Conservation (phyloP, 2,329 filamentous ascomycete species). For the Ophiostoma piceae region DNA sequence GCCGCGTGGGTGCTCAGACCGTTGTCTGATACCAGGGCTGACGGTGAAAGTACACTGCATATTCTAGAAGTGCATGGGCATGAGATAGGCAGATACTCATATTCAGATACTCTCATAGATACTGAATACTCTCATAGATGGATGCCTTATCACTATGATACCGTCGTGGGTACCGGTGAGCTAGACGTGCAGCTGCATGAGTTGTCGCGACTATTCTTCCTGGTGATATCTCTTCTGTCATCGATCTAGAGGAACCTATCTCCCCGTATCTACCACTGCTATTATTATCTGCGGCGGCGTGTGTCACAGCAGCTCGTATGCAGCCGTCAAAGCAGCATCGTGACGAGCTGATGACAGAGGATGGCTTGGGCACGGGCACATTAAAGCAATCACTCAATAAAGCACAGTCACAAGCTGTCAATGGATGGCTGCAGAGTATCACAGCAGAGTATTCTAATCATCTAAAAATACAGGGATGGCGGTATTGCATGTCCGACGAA, state of each 20-base stretch:
- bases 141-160: not conserved
- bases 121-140: not conserved
- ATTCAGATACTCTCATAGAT: not conserved
- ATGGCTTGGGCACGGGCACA: too few relatives aligned
- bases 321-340: not conserved
- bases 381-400: too few relatives aligned
- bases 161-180: not conserved
- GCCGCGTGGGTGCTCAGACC: not conserved
- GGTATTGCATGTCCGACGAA: not conserved
- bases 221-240: not conserved
- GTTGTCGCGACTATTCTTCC: conserved; percentile 11
- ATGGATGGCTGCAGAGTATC: not conserved
- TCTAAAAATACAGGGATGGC: not conserved
- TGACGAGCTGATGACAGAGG: not conserved
- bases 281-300: not conserved
- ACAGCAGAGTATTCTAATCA: too few relatives aligned
- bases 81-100: not conserved
- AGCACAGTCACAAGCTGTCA: not conserved
- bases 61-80: not conserved
- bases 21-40: conserved; percentile 3
- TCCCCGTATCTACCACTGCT: not conserved
- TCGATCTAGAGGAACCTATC: not conserved
- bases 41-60: conserved; percentile 3
- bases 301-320: conserved; percentile 14
- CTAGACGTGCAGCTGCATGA: conserved; percentile 9